phyloP scores from a whole-genome alignment of 2,329 filamentous ascomycete genomes.

The Colletotrichum salicis region DNA sequence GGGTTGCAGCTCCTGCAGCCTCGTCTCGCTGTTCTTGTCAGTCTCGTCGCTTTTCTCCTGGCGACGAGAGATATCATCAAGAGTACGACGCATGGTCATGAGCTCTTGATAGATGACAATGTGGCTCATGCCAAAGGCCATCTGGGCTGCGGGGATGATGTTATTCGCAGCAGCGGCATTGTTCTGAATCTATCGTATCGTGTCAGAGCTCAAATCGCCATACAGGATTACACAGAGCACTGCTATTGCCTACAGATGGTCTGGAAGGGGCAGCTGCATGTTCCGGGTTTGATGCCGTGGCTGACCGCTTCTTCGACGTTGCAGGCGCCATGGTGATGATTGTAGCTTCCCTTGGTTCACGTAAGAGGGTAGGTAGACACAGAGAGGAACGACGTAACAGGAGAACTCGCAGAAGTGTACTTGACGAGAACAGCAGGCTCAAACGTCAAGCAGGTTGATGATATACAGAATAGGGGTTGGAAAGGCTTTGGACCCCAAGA shows the following conservation, averaged over 20 bases:
- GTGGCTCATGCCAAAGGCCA: slow-evolving; percentile 5
- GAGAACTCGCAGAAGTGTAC: background rate
- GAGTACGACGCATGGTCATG: background rate
- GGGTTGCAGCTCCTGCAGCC: slow-evolving; percentile 5
- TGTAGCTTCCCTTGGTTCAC: background rate
- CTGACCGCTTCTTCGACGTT: background rate
- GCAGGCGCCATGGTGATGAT: background rate
- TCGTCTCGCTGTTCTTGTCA: background rate
- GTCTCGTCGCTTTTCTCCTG: slow-evolving; percentile 2
- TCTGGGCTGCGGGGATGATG: slow-evolving; percentile 1
- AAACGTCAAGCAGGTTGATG: background rate
- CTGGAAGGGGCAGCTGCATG: background rate
- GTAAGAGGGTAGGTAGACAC: background rate
- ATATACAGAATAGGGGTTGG: background rate
- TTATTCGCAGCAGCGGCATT: background rate
- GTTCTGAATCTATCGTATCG: background rate
- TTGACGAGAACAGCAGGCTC: background rate
- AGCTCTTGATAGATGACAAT: slow-evolving; percentile 1
- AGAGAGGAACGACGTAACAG: background rate
- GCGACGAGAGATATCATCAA: slow-evolving; percentile 2
- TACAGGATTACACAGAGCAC: too few relatives aligned
- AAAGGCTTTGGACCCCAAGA: background rate
- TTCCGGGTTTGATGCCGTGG: background rate
- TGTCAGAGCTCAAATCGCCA: background rate
- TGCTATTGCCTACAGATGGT: background rate